Evolutionary conservation across 129 eudicot species (phyloP), one percentile per base, ranked within the genome.

Genomic region (Artemisia tridentata): DNA sequence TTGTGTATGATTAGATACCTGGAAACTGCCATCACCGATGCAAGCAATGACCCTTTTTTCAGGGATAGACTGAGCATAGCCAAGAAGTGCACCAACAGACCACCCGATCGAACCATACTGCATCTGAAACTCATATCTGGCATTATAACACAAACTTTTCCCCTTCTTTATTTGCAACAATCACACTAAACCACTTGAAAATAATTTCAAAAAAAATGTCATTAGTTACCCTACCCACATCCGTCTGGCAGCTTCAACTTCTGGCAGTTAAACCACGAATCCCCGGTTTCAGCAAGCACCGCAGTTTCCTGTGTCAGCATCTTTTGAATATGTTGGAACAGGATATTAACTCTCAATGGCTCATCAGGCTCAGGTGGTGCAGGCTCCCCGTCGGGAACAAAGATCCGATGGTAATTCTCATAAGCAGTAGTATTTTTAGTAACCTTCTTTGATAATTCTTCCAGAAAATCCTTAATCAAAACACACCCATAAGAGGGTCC

Each of bases 21-120:
- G 85, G 46, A 84, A 84, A 57, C 88, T 84, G 11, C 88, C 85
- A 61, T 79, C 86, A 49, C 84, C 84, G 12, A 81, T 85, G 67
- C 78, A 71, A 59, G 82, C 80, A 48, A 86, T 80, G 27, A 83
- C 88, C 27, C 88, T 75, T 61, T 80, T 86, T 13, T 78, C 65
- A 0, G 88, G 86, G 0, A 75, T 76, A 27, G 88, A 63, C 70
- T 86, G 91, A n/a, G 88, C 91, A 47, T 83, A 86, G 12, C 91
- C 86, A 45, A 86, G 84, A 9, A 86, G 83, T 5, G 91, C 91
- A 58, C 91, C 88, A 49, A 86, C 88, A 41, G 91, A 80, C 88
- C 91, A 86, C 21, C 88, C 88, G 49, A 86, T 86, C 11, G 91
- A 86, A 18, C 88, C 91, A 69, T 86, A 86, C 72, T 86, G 88